Evolutionary conservation across 2,329 filamentous ascomycete genomes (phyloP).

Genomic region (Epichloe sibirici): DNA sequence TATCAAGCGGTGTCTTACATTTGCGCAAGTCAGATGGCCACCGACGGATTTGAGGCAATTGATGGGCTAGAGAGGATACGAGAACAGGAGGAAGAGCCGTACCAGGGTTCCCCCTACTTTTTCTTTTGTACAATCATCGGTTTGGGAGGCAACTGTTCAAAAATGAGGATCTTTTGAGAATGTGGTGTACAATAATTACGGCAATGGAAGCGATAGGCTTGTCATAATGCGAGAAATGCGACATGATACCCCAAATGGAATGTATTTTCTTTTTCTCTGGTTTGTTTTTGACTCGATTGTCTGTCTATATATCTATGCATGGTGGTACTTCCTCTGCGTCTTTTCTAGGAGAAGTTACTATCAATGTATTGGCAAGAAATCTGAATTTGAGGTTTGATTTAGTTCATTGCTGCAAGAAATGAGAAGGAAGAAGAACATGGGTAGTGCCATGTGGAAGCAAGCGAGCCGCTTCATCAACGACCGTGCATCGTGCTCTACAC

Average conservation of each 20-base stretch:
- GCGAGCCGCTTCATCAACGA: no score
- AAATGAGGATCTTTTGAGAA: neutral
- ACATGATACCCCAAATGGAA: neutral
- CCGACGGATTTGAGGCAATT: slow-evolving; percentile 84
- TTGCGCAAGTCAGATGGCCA: slow-evolving; percentile 93
- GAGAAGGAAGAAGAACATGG: no score
- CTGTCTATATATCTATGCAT: neutral
- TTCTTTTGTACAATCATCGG: no score
- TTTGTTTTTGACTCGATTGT: neutral
- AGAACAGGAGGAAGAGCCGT: neutral
- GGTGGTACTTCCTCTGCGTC: neutral
- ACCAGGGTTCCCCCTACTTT: no score
- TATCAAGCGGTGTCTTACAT: slow-evolving; percentile 92
- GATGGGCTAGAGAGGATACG: slow-evolving; percentile 51
- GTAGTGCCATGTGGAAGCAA: no score
- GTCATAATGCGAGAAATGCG: neutral
- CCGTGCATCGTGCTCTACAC: neutral
- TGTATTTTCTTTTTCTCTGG: neutral
- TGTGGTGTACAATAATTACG: neutral
- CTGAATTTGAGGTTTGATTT: no score
- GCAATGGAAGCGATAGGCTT: neutral
- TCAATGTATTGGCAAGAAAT: no score
- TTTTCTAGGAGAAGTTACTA: neutral
- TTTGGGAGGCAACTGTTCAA: no score
- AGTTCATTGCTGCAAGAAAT: no score